Evolutionary conservation across 2,329 filamentous ascomycete species (phyloP).

Genomic region (Aspergillus persii): DNA sequence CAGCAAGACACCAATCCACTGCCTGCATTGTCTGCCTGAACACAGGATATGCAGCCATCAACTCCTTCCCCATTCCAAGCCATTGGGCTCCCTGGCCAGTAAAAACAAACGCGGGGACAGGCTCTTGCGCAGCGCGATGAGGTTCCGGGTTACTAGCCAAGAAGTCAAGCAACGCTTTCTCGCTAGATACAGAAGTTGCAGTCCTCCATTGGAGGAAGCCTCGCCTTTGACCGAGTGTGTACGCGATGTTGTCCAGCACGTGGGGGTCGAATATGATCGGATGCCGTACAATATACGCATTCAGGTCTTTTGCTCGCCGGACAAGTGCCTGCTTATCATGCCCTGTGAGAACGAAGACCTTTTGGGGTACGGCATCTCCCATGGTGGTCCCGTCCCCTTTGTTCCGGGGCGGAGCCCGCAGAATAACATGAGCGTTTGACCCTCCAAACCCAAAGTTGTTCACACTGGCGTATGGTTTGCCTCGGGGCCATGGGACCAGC

Average conservation of each 20-base stretch:
- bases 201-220: background rate
- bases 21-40: slow-evolving; percentile 16
- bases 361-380: background rate
- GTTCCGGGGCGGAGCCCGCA: background rate
- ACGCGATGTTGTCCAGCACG: background rate
- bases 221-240: background rate
- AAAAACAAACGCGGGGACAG: slow-evolving; percentile 19
- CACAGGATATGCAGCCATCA: slow-evolving; percentile 18
- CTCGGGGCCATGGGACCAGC: slow-evolving; percentile 9
- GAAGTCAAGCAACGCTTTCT: background rate
- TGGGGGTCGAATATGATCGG: background rate
- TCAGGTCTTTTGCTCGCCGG: background rate
- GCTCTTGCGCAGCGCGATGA: slow-evolving; percentile 23
- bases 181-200: slow-evolving; percentile 17
- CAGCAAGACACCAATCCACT: background rate
- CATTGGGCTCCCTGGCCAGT: slow-evolving; percentile 24
- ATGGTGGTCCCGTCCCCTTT: background rate
- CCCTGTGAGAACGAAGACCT: background rate
- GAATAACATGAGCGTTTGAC: slow-evolving; percentile 28
- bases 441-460: slow-evolving; percentile 31
- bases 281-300: background rate
- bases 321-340: background rate
- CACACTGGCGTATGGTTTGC: slow-evolving; percentile 14
- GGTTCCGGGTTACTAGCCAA: slow-evolving; percentile 14
- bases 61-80: slow-evolving; percentile 12